Evolutionary conservation across 768 basidiomycete species (phyloP).

Genomic region (Auricularia sp.): DNA sequence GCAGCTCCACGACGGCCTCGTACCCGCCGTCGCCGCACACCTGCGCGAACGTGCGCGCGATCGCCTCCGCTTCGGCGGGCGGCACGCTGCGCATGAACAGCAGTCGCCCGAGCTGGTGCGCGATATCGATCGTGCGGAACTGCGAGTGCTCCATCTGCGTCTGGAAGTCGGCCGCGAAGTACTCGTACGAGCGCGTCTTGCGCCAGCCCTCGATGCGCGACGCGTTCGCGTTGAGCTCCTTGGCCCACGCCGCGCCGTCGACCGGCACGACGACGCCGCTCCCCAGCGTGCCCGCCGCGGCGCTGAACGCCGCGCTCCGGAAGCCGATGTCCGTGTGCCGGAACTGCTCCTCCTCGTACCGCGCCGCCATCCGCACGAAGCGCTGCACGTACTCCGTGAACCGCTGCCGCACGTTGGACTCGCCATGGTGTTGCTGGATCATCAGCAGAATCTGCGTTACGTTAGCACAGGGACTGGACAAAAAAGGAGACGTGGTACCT

Average conservation of each 20-base stretch:
- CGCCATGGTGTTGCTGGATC: constrained; percentile 88
- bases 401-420: constrained; percentile 74
- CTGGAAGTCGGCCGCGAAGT: constrained; percentile 63
- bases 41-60: constrained; percentile 51
- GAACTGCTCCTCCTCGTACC: constrained; percentile 76
- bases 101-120: constrained; percentile 78
- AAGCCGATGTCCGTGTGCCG: constrained; percentile 72
- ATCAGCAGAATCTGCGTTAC: constrained; percentile 61
- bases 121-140: constrained; percentile 73
- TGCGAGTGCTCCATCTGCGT: constrained; percentile 42
- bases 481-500: constrained; percentile 44
- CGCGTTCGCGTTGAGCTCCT: constrained; percentile 67
- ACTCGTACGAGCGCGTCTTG: constrained; percentile 68
- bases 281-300: constrained; percentile 44
- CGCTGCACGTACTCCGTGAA: constrained; percentile 84
- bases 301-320: constrained; percentile 42
- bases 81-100: constrained; percentile 61
- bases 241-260: constrained; percentile 55
- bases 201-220: constrained; percentile 92
- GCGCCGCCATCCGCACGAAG: constrained; percentile 81
- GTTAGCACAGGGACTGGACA: background rate
- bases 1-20: constrained; percentile 87
- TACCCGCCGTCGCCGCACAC: constrained; percentile 55
- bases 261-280: constrained; percentile 69
- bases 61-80: constrained; percentile 63